A percentile compares a stretch with the other conserved stretches of the same genome.
phyloP scores from a whole-genome alignment of 2,329 filamentous ascomycete species.

The Fusarium sp. region DNA sequence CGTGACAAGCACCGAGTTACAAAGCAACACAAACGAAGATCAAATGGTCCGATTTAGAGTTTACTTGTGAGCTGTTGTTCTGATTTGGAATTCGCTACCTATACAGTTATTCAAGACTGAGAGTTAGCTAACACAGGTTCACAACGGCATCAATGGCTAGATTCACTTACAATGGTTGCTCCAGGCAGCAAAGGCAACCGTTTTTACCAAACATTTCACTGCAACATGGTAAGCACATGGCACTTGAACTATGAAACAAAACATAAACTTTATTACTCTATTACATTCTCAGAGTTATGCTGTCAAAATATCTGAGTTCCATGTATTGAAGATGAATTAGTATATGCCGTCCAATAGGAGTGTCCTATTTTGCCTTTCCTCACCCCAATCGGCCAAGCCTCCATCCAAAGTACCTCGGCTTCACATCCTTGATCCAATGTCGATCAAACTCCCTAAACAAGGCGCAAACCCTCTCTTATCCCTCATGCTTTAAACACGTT shows the following conservation, averaged over 20 bases:
- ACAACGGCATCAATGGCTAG: neutral
- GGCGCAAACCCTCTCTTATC: neutral
- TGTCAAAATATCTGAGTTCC: neutral
- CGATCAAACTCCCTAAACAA: constrained; percentile 2
- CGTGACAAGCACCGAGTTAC: neutral
- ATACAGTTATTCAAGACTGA: neutral
- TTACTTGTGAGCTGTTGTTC: neutral
- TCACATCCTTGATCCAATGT: constrained; percentile 20
- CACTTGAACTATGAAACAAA: neutral
- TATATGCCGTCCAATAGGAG: constrained; percentile 12
- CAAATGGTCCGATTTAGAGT: neutral
- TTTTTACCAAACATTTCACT: neutral
- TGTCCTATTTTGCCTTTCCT: constrained; percentile 7
- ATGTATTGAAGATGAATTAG: neutral
- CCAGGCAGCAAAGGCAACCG: neutral
- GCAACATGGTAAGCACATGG: neutral
- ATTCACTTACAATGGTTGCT: neutral
- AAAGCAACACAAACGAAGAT: neutral
- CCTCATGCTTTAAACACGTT: neutral
- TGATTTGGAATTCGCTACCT: neutral
- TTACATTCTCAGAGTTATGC: neutral
- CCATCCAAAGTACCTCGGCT: constrained; percentile 27
- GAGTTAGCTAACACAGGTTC: neutral
- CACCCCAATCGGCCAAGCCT: constrained; percentile 11
- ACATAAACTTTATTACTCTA: too few species aligned